Base-by-base conservation (phyloP, 2,329 filamentous ascomycete species). In the Hyphodiscus sp. region DNA sequence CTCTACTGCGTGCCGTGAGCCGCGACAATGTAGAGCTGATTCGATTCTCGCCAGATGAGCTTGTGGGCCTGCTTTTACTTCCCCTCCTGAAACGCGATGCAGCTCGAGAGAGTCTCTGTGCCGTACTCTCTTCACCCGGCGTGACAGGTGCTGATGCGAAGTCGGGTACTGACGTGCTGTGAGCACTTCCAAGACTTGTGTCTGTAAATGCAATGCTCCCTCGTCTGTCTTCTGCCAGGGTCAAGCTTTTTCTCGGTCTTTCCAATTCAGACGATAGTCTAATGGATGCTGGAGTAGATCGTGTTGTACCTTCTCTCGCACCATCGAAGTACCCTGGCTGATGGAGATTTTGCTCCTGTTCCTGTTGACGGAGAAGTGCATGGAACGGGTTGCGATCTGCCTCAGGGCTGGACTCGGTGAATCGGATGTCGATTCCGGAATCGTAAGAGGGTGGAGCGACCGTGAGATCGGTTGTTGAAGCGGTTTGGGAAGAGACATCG, bases 381-480 rank as follows among this genome's bases (percentile, higher is more conserved):
- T 38, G 16, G 11, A 38, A 38, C 4, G 33, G 33, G 16, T 38
- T 13, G 16, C 4, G 11, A 38, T 38, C 33, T 13, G 13, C 5
- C 33, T 38, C 5, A 38, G 41, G 48, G 20, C 46, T 47, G 26
- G 50, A 45, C 20, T 48, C 52, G 2, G 55, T 57, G 13, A 61
- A 19, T 6, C 50, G 59, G 23, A 65, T 54, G 20, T 54, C 58
- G 47, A 65, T 52, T 10, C 58, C 59, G 13, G 66, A 64, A 49
- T 80, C 77, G 60, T 86, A 86, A 1, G 82, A 81, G 1, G 82
- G 82, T 2, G 82, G 82, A 1, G 38, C 71, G 75, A 45, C 77
- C 75, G 30, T 20, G 38, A 46, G 45, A 6, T 29, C n/a, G 15
- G 49, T 38, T 38, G 33, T 38, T n/a, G 33, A 38, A 38, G 33